Evolutionary conservation across 139 green algal genomes (phyloP), one percentile per base, ranked within the genome.

Genomic region (Desmodesmus armatus): DNA sequence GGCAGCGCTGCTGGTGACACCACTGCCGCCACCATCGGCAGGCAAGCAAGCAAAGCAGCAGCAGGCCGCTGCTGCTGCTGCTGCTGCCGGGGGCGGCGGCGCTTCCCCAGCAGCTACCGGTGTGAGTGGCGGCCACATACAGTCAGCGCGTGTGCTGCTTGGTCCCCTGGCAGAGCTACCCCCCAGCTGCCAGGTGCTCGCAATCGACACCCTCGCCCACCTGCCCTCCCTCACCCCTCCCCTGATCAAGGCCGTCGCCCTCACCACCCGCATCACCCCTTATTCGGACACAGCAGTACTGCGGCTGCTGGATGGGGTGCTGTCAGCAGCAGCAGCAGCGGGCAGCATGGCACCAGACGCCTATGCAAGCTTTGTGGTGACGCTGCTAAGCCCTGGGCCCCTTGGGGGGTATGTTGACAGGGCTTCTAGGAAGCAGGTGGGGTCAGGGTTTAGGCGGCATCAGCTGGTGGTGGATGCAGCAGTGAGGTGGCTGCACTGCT

Each of bases 1-100:
- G 3, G 33, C 79, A 9, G 58, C 85, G 53, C 55, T 91, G 85
- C 85, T 88, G 2, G 77, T 49, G 1, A 88, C 78, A 44, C 53
- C 66, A 0, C 62, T 83, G 70, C 66, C 67, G 70, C 35, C 25
- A 40, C 13, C 78, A 40, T 41, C 41, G n/a, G 63, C 65, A 85
- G 66, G 44, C 11, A 65, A 47, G 31, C 13, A 40, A 5, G 35
- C 31, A 5, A 86, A 80, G 69, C 35, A 83, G 43, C 73, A 72
- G 84, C 79, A 79, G 19, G 39, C 65, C 47, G 71, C 66, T 35
- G 81, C 53, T 37, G 58, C 5, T 35, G 65, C 43, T 44, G 72
- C n/a, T 72, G 80, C 63, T 47, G 79, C 51, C 60, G 62, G 27
- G 39, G 0, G n/a, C n/a, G n/a, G n/a, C n/a, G n/a, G n/a, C n/a